Percentiles rank a stretch among this genome's conserved stretches.
Evolutionary conservation across 345 rosid genomes (phyloP).

Genomic region (Gossypium anomalum): DNA sequence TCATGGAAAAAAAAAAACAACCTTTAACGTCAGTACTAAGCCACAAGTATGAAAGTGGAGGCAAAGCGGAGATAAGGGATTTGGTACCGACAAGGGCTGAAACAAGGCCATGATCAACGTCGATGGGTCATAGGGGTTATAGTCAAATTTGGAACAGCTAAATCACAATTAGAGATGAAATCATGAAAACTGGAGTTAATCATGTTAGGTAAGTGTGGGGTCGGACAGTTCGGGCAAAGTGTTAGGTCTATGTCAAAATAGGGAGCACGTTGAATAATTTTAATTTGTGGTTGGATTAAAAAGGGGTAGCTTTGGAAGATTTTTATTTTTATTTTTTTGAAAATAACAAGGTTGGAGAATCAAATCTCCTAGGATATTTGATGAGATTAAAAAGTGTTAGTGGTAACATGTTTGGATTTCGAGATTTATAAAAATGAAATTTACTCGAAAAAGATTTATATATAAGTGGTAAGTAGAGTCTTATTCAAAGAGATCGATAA

Average conservation of each 20-base stretch:
- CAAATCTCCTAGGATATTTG: constrained; percentile 22
- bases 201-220: constrained; percentile 33
- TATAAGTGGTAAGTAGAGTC: too few relatives aligned
- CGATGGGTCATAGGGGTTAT: neutral
- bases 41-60: constrained; percentile 2
- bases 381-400: constrained; percentile 24
- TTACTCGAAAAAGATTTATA: too few relatives aligned
- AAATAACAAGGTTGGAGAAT: constrained; percentile 23
- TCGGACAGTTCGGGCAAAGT: constrained; percentile 14
- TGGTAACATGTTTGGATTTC: too few relatives aligned
- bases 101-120: neutral
- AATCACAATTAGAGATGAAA: neutral
- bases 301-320: constrained; percentile 16
- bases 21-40: neutral
- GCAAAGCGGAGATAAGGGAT: neutral
- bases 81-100: neutral
- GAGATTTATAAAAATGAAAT: too few relatives aligned
- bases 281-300: constrained; percentile 20
- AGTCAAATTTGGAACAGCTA: constrained; percentile 2
- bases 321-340: neutral
- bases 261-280: constrained; percentile 19
- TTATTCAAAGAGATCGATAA: too few relatives aligned
- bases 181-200: constrained; percentile 5
- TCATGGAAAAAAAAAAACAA: neutral
- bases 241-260: constrained; percentile 28